Percentiles rank a stretch among this genome's conserved stretches.
Evolutionary conservation across 2,329 filamentous ascomycete genomes (phyloP).

Genomic region (Cladosporium velox): DNA sequence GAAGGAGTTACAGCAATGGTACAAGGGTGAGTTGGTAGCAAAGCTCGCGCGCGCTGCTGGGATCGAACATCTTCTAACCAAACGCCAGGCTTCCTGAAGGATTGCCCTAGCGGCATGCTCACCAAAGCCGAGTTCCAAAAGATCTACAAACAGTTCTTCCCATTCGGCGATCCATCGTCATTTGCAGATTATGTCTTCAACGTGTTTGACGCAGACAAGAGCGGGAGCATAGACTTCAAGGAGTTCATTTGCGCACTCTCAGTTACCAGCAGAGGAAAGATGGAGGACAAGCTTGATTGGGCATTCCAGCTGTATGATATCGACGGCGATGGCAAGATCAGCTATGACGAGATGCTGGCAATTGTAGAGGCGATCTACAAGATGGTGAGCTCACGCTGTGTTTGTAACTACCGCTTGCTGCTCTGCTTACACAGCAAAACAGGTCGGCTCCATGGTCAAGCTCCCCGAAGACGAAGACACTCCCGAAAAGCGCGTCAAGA

Average conservation of each 20-base stretch:
- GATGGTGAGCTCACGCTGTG: conserved; percentile 66
- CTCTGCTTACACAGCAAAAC: conserved; percentile 2
- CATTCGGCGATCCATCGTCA: conserved; percentile 93
- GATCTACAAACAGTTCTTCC: conserved; percentile 99
- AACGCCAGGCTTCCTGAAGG: conserved; percentile 84
- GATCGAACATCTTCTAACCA: not conserved
- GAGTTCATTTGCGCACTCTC: conserved; percentile 98
- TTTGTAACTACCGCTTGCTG: not conserved
- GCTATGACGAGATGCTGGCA: conserved; percentile 97
- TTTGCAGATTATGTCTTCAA: conserved; percentile 99
- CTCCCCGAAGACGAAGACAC: conserved; percentile 98
- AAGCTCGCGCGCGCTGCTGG: not conserved
- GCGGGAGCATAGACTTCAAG: conserved; percentile 97
- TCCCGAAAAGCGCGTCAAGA: conserved; percentile 93
- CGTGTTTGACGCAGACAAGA: conserved; percentile 97
- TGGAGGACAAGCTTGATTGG: conserved; percentile 99
- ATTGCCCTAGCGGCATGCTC: conserved; percentile 94
- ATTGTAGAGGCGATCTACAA: conserved; percentile 99
- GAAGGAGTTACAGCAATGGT: conserved; percentile 99
- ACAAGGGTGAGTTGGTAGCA: conserved; percentile 72
- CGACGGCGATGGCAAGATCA: conserved; percentile 97
- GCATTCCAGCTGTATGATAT: conserved; percentile 99
- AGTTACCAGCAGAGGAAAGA: conserved; percentile 94
- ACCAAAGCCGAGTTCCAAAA: conserved; percentile 99
- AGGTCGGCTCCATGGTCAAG: conserved; percentile 99